phyloP scores from a whole-genome alignment of 139 green algal species.

The Asterochloris sp. region DNA sequence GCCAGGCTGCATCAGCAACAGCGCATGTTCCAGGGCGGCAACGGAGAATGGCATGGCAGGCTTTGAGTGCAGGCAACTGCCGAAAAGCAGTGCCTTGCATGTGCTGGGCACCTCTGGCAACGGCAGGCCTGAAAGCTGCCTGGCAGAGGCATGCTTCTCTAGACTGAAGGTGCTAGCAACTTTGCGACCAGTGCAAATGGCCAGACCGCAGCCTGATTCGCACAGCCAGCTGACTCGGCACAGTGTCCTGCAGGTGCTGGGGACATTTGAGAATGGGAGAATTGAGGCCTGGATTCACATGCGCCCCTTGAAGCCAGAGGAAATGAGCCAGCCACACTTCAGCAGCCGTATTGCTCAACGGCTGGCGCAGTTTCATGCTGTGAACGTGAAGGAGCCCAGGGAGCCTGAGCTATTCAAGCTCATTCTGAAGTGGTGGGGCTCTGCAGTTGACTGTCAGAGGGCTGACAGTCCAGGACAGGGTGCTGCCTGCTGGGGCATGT shows the following conservation, averaged over 20 bases:
- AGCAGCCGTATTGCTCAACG: conserved; percentile 55
- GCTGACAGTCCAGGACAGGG: no score
- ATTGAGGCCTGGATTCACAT: conserved; percentile 74
- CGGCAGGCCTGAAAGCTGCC: background rate
- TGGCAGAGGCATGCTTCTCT: background rate
- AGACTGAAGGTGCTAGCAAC: background rate
- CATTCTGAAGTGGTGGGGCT: conserved; percentile 26
- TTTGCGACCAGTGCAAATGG: background rate
- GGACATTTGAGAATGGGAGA: conserved; percentile 75
- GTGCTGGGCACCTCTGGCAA: background rate
- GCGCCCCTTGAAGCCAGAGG: conserved; percentile 51
- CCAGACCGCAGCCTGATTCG: background rate
- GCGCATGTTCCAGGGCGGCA: no score
- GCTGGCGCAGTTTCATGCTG: conserved; percentile 53
- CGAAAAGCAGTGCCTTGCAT: background rate
- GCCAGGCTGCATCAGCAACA: no score
- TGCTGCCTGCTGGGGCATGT: no score
- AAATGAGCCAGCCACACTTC: conserved; percentile 58
- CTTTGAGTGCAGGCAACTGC: no score
- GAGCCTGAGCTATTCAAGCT: conserved; percentile 32
- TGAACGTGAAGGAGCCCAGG: conserved; percentile 2
- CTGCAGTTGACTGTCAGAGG: no score
- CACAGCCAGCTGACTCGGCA: background rate
- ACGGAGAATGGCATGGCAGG: no score
- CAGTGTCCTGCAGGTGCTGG: conserved; percentile 57